Conservation (phyloP, 495 filamentous ascomycete species). For the Penicillium paradoxum region DNA sequence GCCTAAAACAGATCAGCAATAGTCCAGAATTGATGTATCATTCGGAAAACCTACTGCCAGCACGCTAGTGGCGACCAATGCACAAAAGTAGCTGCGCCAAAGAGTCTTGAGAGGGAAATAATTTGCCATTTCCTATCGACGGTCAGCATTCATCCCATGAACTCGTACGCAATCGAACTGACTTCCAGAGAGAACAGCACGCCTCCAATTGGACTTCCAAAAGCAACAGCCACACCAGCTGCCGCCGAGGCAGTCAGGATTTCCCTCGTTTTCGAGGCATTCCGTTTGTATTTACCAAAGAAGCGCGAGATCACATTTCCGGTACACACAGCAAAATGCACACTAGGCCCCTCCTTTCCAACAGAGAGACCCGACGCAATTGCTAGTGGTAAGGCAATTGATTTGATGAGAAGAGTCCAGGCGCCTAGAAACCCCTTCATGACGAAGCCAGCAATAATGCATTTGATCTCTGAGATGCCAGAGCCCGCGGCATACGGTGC, state of each 20-base stretch:
- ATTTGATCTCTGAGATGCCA: conserved; percentile 98
- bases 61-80: conserved; percentile 90
- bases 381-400: conserved; percentile 80
- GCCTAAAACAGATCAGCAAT: conserved; percentile 40
- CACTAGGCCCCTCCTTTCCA: conserved; percentile 95
- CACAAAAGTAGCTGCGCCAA: conserved; percentile 98
- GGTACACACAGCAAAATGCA: conserved; percentile 96
- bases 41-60: conserved; percentile 56
- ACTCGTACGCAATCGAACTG: conserved; percentile 1
- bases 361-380: conserved; percentile 95
- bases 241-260: conserved; percentile 92
- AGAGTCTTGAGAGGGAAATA: conserved; percentile 97
- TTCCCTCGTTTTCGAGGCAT: conserved; percentile 91
- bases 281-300: conserved; percentile 88
- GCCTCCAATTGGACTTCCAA: conserved; percentile 94
- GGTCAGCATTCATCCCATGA: conserved; percentile 13
- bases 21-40: not conserved
- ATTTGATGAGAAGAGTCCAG: conserved; percentile 93
- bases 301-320: conserved; percentile 94
- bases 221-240: conserved; percentile 92
- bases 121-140: conserved; percentile 79
- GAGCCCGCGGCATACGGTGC: conserved; percentile 96
- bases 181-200: conserved; percentile 93
- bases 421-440: conserved; percentile 98
- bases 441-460: conserved; percentile 98